Evolutionary conservation across 768 basidiomycete species (phyloP).

Genomic region (Boletus coccyginus): DNA sequence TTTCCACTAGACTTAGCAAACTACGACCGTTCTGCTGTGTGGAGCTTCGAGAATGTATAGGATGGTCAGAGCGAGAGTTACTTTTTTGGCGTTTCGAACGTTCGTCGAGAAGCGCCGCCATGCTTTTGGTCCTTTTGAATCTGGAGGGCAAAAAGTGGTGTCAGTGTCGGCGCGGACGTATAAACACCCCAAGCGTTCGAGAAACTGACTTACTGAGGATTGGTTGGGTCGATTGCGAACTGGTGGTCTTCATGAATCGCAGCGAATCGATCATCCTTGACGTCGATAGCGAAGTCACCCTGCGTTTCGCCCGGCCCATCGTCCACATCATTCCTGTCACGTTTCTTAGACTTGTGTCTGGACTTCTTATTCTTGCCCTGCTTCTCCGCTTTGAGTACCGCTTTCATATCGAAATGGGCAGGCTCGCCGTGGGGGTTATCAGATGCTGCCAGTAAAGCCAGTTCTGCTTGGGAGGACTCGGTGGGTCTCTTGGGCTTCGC

Average conservation of each 20-base stretch:
- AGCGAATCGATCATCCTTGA: constrained; percentile 85
- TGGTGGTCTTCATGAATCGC: constrained; percentile 84
- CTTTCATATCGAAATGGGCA: constrained; percentile 87
- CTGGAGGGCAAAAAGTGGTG: constrained; percentile 37
- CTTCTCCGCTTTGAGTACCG: constrained; percentile 86
- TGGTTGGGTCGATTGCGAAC: constrained; percentile 94
- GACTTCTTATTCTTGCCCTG: constrained; percentile 42
- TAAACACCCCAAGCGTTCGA: background rate
- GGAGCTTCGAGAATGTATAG: background rate
- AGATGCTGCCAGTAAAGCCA: constrained; percentile 58
- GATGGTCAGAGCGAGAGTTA: constrained; percentile 9
- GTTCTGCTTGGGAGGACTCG: constrained; percentile 48
- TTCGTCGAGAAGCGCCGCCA: constrained; percentile 82
- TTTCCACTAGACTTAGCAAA: constrained; percentile 73
- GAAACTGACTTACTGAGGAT: constrained; percentile 74
- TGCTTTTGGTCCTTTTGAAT: constrained; percentile 90
- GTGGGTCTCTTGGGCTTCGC: constrained; percentile 21
- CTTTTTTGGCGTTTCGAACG: constrained; percentile 63
- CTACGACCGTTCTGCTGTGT: constrained; percentile 27
- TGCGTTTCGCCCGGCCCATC: constrained; percentile 65
- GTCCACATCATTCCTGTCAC: constrained; percentile 30
- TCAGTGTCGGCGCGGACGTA: background rate
- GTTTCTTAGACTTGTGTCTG: constrained; percentile 25
- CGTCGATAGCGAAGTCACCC: constrained; percentile 78
- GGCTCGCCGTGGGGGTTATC: constrained; percentile 53